phyloP scores from a whole-genome alignment of 306 rosid species.

The Arachis stenosperma region DNA sequence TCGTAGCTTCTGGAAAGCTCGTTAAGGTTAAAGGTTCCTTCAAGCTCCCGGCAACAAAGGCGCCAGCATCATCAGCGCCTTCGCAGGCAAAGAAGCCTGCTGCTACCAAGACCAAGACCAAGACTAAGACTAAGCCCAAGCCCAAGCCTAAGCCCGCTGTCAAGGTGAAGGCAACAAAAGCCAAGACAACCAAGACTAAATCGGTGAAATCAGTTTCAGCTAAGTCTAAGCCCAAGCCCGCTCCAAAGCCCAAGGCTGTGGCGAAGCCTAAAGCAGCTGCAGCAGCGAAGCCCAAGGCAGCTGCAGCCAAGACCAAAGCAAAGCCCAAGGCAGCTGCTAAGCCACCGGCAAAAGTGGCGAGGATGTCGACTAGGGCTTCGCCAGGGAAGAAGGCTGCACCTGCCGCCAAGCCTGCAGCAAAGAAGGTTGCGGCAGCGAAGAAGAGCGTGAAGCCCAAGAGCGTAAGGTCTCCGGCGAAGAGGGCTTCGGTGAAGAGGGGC shows the following conservation, averaged over 20 bases:
- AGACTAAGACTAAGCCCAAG: not conserved
- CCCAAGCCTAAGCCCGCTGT: not conserved
- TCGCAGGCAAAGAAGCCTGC: constrained; percentile 46
- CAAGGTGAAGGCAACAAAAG: not conserved
- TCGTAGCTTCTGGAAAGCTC: constrained; percentile 64
- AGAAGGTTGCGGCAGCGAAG: constrained; percentile 55
- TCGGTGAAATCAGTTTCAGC: constrained; percentile 10
- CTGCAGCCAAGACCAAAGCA: constrained; percentile 27
- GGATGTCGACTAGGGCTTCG: constrained; percentile 67
- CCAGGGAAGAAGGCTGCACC: constrained; percentile 64
- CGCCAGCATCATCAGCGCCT: not conserved
- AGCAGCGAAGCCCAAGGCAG: constrained; percentile 20
- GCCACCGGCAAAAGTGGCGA: constrained; percentile 58
- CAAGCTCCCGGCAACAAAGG: constrained; percentile 49
- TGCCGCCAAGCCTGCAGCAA: constrained; percentile 44
- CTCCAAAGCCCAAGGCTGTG: constrained; percentile 34
- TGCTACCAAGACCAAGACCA: constrained; percentile 41
- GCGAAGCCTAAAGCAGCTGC: constrained; percentile 45
- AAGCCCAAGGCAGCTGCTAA: constrained; percentile 37
- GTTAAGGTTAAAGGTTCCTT: constrained; percentile 69
- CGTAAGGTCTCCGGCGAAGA: constrained; percentile 41
- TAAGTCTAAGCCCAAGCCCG: constrained; percentile 45
- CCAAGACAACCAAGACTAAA: not conserved
- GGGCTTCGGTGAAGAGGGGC: constrained; percentile 61
- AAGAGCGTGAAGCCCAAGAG: constrained; percentile 28